Evolutionary conservation across 2,329 filamentous ascomycete species (phyloP), one percentile per base, ranked within the genome.

Genomic region (Alternaria longipes): DNA sequence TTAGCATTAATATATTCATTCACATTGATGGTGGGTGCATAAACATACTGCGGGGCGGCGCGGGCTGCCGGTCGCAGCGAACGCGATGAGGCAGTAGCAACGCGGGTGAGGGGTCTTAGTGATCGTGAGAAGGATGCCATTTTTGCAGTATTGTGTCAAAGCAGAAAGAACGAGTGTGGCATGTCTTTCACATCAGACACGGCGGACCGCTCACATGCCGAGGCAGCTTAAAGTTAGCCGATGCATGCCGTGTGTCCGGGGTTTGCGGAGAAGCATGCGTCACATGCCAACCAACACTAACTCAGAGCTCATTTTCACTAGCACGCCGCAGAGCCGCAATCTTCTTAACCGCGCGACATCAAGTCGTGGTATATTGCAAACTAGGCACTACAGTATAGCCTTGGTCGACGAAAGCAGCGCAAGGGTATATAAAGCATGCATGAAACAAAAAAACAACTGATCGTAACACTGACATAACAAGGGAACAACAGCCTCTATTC

Each of bases 101-200:
- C 70, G 56, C 75, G 75, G 20, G 69, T 65, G 59, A 77, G 67
- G 30, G 75, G 75, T 59, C 74, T 54, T 41, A 78, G 58, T 52
- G 70, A 68, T 64, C 66, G 72, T 55, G 74, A 65, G 9, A 78
- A 67, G 3, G 75, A 75, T 16, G 75, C 70, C 74, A 78, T 77
- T 64, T 40, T 34, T 62, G 34, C 8, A 42, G 16, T 28, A 46
- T 24, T 60, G 38, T 18, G 20, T 41, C 34, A 52, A 42, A 22
- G 18, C 45, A 40, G 18, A 20, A 16, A 24, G 41, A 55, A 20
- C 34, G 16, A 53, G 20, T 28, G 47, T 28, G 46, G 20, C n/a
- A 52, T 54, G 34, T 34, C 20, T 16, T 52, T 20, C 20, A 46
- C 12, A 12, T 44, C 40, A 45, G 26, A 36, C 32, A 18, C 20